Base-by-base conservation (phyloP, 306 rosid genomes). In the Fragaria nilgerrensis region DNA sequence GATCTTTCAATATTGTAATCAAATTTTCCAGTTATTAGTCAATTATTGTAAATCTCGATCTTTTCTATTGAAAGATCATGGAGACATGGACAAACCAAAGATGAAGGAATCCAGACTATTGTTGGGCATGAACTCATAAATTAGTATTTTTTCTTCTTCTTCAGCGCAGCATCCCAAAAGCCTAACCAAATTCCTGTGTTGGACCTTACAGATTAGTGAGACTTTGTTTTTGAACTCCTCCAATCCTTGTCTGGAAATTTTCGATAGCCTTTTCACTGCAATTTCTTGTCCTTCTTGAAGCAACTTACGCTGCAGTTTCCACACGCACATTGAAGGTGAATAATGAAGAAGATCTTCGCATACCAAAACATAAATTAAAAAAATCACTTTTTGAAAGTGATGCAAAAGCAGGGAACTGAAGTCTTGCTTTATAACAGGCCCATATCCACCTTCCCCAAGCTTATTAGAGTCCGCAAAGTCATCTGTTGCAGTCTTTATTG, bases 121-220 rank as follows among this genome's bases (percentile, higher is more conserved):
- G 43, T 76, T 76, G 27, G 73, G 74, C 80, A 76, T 65, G 66
- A 36, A 76, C 52, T 76, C 80, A 39, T 77, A 68, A 39, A 68
- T 14, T 67, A 68, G 27, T 67, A 53, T 68, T 25, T 43, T 67
- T 68, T 77, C 74, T 41, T 77, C 67, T 39, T 43, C 65, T 52
- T 77, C 80, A 23, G 45, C 68, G 75, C 80, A 68, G 52, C 80
- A 68, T 41, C 74, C 74, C 74, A 77, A 68, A 68, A 77, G 73
- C 56, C 55, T 77, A 49, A 68, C 80, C 55, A 77, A 77, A 52
- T 68, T n/a, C n/a, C n/a, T n/a, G n/a, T n/a, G n/a, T n/a, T n/a
- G n/a, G n/a, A n/a, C n/a, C n/a, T n/a, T n/a, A n/a, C n/a, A n/a
- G n/a, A n/a, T n/a, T n/a, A n/a, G n/a, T n/a, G n/a, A n/a, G n/a